Base-by-base conservation (phyloP, 257 asterid genomes). In the Salvia splendens region DNA sequence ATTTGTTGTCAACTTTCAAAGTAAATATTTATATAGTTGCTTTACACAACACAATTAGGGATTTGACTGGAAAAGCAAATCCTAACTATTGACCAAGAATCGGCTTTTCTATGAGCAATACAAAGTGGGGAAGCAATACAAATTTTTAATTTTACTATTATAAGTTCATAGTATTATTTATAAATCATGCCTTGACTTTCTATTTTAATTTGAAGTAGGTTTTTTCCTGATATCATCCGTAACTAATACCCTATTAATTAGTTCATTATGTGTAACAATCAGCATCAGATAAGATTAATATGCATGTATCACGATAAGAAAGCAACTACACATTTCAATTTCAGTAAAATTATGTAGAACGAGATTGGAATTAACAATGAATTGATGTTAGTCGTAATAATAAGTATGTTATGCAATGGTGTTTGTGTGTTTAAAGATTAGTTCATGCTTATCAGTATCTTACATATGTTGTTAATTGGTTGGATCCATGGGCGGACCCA, bases 141-240 rank as follows among this genome's bases (percentile, higher is more conserved):
- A 1, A 6, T 57, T 33, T 6, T 24, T 6, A 5, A 6, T 35
- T 17, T 42, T 52, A 16, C 12, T 11, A 61, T 5, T 12, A 20
- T 49, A 40, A 4, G 24, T 32, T 59, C 33, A 36, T 30, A n/a
- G n/a, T n/a, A 42, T 45, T 56, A 30, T 30, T 20, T 36, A 58
- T 24, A 32, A 1, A 3, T 48, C 6, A 40, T 20, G 68, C 57
- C 41, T 67, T 67, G 65, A 67, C 73, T 49, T 58, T 38, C 1
- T 9, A 9, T 52, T 51, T 46, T 53, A 52, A 47, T 55, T 46
- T 68, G 64, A 68, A 49, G 70, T 63, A 68, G 71, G 79, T 74
- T 33, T 12, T 61, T 52, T 35, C 11, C 59, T 67, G 72, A 61
- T 63, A 66, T 58, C 73, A 57, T 47, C 62, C 24, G 2, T 49